A percentile compares a stretch with the other conserved stretches of the same genome.
These are phyloP conservation scores for Aspergillus persii DNA, from an alignment of 2,329 filamentous ascomycete species.

Conservation along the genomic window DNA sequence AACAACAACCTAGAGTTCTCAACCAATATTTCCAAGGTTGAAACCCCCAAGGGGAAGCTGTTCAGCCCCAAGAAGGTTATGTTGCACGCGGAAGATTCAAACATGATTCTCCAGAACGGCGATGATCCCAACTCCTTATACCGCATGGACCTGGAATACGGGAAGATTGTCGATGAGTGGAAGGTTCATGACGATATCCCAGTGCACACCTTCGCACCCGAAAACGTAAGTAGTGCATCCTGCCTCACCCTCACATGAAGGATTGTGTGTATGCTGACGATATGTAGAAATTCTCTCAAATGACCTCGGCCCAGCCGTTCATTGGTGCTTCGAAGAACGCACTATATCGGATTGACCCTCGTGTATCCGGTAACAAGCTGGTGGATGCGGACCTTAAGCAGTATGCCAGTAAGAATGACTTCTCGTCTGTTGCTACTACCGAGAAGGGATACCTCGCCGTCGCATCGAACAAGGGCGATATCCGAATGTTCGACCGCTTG, in stretches of 20 bases:
- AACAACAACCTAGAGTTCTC: slow-evolving; percentile 94
- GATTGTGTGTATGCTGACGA: slow-evolving; percentile 25
- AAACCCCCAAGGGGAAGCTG: slow-evolving; percentile 78
- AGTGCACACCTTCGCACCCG: slow-evolving; percentile 85
- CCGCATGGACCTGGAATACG: slow-evolving; percentile 96
- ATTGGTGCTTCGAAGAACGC: slow-evolving; percentile 90
- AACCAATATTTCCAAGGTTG: slow-evolving; percentile 94
- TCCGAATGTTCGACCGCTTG: slow-evolving; percentile 91
- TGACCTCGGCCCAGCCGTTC: slow-evolving; percentile 93
- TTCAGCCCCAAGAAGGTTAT: slow-evolving; percentile 97
- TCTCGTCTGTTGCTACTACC: slow-evolving; percentile 89
- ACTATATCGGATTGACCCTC: slow-evolving; percentile 89
- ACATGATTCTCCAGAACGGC: slow-evolving; percentile 82
- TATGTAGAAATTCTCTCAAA: slow-evolving; percentile 84
- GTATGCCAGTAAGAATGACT: slow-evolving; percentile 95
- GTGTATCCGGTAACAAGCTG: slow-evolving; percentile 83
- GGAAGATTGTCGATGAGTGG: slow-evolving; percentile 98
- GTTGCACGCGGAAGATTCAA: slow-evolving; percentile 85
- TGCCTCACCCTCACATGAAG: neutral
- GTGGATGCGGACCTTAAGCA: slow-evolving; percentile 93
- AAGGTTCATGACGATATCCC: slow-evolving; percentile 96
- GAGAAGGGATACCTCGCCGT: slow-evolving; percentile 97
- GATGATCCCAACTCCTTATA: slow-evolving; percentile 87
- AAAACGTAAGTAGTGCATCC: slow-evolving; percentile 59
- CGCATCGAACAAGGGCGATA: slow-evolving; percentile 95